Conservation (phyloP, 1,284 basidiomycete genomes). For the Austroboletus niveus region DNA sequence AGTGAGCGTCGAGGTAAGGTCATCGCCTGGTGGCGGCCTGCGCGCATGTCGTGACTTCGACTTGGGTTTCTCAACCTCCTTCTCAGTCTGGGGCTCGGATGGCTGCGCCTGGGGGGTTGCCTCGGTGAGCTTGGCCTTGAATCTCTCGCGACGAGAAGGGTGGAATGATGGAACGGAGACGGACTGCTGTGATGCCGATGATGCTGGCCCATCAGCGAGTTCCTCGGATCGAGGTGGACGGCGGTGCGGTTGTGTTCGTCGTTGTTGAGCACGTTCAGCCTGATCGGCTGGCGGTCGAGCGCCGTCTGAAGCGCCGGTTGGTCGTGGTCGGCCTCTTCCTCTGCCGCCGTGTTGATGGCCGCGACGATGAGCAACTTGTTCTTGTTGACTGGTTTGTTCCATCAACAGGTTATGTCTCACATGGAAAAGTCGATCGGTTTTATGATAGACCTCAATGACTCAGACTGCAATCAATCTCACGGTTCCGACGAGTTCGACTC, state of each 20-base stretch:
- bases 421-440: background rate
- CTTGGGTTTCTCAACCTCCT: slow-evolving; percentile 1
- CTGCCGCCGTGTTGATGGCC: slow-evolving; percentile 1
- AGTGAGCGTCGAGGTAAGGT: slow-evolving; percentile 69
- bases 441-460: background rate
- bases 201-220: background rate
- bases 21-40: slow-evolving; percentile 38
- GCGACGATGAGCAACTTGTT: background rate
- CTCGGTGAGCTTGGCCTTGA: slow-evolving; percentile 28
- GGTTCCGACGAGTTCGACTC: background rate
- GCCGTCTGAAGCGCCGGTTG: background rate
- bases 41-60: background rate
- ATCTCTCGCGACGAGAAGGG: slow-evolving; percentile 23
- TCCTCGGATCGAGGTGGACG: slow-evolving; percentile 3
- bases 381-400: slow-evolving; percentile 9
- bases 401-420: slow-evolving; percentile 1
- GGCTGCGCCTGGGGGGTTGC: background rate
- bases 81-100: background rate
- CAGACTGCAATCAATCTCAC: background rate
- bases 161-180: slow-evolving; percentile 3
- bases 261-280: background rate
- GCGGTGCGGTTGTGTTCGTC: background rate
- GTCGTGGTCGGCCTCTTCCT: slow-evolving; percentile 4
- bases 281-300: background rate
- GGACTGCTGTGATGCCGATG: background rate